Evolutionary conservation across 202 grass and related monocot genomes (phyloP).

Genomic region (Sporobolus alterniflorus): DNA sequence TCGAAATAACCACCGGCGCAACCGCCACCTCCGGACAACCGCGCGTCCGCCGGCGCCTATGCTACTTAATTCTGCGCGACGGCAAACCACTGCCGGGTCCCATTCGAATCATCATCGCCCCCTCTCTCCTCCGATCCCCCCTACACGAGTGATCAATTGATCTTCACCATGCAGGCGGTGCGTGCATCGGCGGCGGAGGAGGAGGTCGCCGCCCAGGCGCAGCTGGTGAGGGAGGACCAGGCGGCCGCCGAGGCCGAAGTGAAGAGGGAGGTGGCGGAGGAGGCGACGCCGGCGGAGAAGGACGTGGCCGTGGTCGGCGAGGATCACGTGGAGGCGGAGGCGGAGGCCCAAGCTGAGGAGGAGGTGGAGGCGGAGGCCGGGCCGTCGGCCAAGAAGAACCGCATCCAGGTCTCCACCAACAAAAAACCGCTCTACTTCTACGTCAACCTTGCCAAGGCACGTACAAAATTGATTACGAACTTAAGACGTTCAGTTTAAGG

Average conservation of each 20-base stretch:
- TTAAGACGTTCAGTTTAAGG: too few species aligned
- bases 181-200: constrained; percentile 12
- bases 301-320: neutral
- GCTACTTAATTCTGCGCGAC: constrained; percentile 23
- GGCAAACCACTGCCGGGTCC: neutral
- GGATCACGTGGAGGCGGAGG: neutral
- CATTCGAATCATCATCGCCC: too few species aligned
- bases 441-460: constrained; percentile 94
- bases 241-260: constrained; percentile 7
- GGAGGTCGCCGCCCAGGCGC: neutral
- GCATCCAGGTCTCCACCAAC: constrained; percentile 96
- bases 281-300: neutral
- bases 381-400: constrained; percentile 70
- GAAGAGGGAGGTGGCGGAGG: constrained; percentile 8
- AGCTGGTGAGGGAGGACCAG: constrained; percentile 11
- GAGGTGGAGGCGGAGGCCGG: constrained; percentile 18
- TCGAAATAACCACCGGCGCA: constrained; percentile 45
- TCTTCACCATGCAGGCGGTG: constrained; percentile 46
- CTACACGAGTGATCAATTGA: neutral
- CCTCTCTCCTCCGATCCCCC: neutral
- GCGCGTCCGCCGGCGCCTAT: neutral
- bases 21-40: constrained; percentile 35
- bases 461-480: too few species aligned
- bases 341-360: neutral
- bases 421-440: constrained; percentile 96